phyloP scores from a whole-genome alignment of 495 filamentous ascomycete genomes.

The Aspergillus wentii region DNA sequence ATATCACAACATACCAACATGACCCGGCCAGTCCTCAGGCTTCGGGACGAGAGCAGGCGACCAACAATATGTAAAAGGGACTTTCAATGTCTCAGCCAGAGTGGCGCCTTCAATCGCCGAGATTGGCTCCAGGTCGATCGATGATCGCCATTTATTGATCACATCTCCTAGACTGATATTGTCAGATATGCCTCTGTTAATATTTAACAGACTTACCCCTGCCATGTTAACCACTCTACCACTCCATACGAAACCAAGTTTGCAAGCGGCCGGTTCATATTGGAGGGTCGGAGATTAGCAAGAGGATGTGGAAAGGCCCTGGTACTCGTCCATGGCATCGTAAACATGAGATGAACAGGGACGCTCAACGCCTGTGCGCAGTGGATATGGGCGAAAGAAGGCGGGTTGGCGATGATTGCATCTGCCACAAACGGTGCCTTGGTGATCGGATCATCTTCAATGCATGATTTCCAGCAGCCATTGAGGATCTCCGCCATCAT shows the following conservation, averaged over 20 bases:
- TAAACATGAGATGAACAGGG: conserved; percentile 59
- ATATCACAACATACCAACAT: conserved; percentile 31
- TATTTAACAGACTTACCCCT: conserved; percentile 35
- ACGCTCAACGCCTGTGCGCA: conserved; percentile 52
- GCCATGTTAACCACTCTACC: conserved; percentile 59
- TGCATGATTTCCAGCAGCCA: conserved; percentile 58
- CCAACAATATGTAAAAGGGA: conserved; percentile 60
- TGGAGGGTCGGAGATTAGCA: conserved; percentile 42
- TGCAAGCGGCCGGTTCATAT: conserved; percentile 32
- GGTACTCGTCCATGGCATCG: conserved; percentile 50
- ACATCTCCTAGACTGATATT: conserved; percentile 42
- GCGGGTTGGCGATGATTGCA: conserved; percentile 59
- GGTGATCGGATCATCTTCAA: conserved; percentile 41
- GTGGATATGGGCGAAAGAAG: conserved; percentile 56
- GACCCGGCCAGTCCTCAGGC: conserved; percentile 50
- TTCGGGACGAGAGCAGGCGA: conserved; percentile 54
- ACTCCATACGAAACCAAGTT: conserved; percentile 54
- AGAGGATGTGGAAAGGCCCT: conserved; percentile 50
- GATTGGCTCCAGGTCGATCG: conserved; percentile 45
- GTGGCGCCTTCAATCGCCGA: conserved; percentile 16
- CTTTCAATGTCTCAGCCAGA: conserved; percentile 30
- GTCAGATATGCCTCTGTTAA: conserved; percentile 1
- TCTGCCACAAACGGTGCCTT: conserved; percentile 55
- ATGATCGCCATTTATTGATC: conserved; percentile 46
- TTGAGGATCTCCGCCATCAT: conserved; percentile 50